Conservation (phyloP, 2,329 filamentous ascomycete species). For the Fusarium duplospermum region DNA sequence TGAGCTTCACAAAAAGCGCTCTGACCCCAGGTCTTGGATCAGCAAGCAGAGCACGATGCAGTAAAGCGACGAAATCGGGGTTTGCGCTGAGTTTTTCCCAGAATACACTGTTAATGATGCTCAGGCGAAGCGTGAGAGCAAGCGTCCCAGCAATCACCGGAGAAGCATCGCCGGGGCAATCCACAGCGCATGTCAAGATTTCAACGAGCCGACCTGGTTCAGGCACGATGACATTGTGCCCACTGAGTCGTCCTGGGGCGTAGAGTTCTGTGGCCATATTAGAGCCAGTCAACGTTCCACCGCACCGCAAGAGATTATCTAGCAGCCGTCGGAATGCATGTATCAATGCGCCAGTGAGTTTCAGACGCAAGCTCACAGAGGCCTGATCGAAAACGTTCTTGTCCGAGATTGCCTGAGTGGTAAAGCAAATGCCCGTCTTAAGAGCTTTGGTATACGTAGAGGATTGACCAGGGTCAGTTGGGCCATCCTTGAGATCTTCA, state of each 20-base stretch:
- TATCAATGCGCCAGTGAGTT: slow-evolving; percentile 45
- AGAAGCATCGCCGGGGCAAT: slow-evolving; percentile 37
- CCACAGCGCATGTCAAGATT: slow-evolving; percentile 43
- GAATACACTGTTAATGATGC: slow-evolving; percentile 43
- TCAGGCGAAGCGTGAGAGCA: slow-evolving; percentile 45
- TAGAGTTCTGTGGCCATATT: slow-evolving; percentile 28
- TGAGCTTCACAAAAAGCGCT: slow-evolving; percentile 48
- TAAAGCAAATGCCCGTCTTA: slow-evolving; percentile 61
- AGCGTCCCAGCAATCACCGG: slow-evolving; percentile 44
- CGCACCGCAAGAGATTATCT: slow-evolving; percentile 36
- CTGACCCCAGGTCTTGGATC: slow-evolving; percentile 45
- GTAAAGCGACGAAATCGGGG: slow-evolving; percentile 35
- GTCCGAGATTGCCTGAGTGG: slow-evolving; percentile 71
- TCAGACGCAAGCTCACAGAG: slow-evolving; percentile 39
- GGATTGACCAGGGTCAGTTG: slow-evolving; percentile 26
- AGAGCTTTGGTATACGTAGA: slow-evolving; percentile 50
- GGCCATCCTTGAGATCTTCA: neutral
- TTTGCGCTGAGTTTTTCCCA: slow-evolving; percentile 43
- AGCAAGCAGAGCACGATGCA: slow-evolving; percentile 44
- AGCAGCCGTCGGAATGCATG: slow-evolving; percentile 45
- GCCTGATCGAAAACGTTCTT: slow-evolving; percentile 60
- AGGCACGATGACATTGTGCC: slow-evolving; percentile 24
- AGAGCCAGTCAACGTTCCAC: neutral
- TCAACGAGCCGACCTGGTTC: slow-evolving; percentile 39
- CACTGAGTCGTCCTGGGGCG: slow-evolving; percentile 12